Conservation (phyloP, 2,329 filamentous ascomycete genomes). For the Harringtonia lauricola region DNA sequence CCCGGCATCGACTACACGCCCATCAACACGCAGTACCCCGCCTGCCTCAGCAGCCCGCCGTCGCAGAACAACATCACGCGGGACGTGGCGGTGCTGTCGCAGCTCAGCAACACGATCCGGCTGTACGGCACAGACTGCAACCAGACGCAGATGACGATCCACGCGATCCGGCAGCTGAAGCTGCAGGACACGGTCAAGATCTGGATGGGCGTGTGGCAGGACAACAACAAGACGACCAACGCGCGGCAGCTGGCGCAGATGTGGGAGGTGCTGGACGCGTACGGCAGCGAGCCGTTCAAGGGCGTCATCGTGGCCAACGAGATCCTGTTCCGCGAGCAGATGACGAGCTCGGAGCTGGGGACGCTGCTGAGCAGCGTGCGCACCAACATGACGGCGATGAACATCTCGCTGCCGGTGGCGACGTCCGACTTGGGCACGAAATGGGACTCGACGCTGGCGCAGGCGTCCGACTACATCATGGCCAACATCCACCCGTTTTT, state of each 20-base stretch:
- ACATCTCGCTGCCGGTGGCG: conserved; percentile 64
- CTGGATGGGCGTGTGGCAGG: conserved; percentile 93
- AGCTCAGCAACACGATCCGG: conserved; percentile 78
- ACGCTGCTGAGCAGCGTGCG: conserved; percentile 57
- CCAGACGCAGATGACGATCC: conserved; percentile 86
- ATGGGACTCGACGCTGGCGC: conserved; percentile 62
- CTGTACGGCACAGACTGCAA: conserved; percentile 96
- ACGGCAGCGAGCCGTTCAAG: conserved; percentile 60
- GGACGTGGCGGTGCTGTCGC: conserved; percentile 80
- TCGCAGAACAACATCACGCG: conserved; percentile 92
- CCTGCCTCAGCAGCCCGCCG: conserved; percentile 64
- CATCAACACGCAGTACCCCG: conserved; percentile 80
- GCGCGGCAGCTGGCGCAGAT: conserved; percentile 71
- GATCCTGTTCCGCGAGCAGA: conserved; percentile 65
- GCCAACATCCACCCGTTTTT: conserved; percentile 97
- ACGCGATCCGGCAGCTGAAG: conserved; percentile 65
- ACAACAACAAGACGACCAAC: conserved; percentile 74
- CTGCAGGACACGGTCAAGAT: conserved; percentile 67
- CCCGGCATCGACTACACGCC: conserved; percentile 94
- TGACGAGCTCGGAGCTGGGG: conserved; percentile 54
- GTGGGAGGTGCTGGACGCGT: conserved; percentile 67
- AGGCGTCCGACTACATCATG: conserved; percentile 78
- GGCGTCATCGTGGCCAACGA: conserved; percentile 76
- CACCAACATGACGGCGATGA: conserved; percentile 56
- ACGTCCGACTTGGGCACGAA: conserved; percentile 84